phyloP scores from a whole-genome alignment of 2,329 filamentous ascomycete species.

The Claviceps monticola region DNA sequence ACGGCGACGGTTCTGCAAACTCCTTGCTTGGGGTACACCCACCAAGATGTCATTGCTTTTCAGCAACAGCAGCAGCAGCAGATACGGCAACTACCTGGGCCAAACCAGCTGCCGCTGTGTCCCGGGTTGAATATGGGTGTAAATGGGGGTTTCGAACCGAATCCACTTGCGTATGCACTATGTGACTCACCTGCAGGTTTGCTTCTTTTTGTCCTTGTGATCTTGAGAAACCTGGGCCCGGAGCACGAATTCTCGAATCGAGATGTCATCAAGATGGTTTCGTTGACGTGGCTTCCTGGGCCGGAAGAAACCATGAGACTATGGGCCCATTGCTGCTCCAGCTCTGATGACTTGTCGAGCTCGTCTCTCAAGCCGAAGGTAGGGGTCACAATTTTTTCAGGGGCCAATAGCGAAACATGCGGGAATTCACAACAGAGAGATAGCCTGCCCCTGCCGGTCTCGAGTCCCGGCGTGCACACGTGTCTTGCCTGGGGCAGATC shows the following conservation, averaged over 20 bases:
- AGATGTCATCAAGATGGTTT: conserved; percentile 46
- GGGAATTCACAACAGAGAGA: background rate
- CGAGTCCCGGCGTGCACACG: conserved; percentile 20
- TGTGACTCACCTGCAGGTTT: conserved; percentile 48
- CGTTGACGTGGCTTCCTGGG: conserved; percentile 52
- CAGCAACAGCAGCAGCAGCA: conserved; percentile 8
- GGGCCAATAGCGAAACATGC: conserved; percentile 15
- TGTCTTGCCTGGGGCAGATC: conserved; percentile 35
- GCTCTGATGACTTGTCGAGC: conserved; percentile 15
- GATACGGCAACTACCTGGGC: conserved; percentile 2
- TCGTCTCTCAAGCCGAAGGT: conserved; percentile 22
- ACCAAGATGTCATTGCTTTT: conserved; percentile 35
- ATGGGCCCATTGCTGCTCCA: conserved; percentile 31
- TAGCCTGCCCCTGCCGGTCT: conserved; percentile 11
- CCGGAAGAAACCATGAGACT: conserved; percentile 47
- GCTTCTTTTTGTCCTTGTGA: conserved; percentile 38
- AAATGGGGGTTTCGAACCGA: conserved; percentile 28
- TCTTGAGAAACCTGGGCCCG: conserved; percentile 27
- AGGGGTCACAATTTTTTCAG: conserved; percentile 33
- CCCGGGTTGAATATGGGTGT: conserved; percentile 16
- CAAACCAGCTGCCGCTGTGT: conserved; percentile 7
- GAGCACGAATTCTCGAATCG: conserved; percentile 28
- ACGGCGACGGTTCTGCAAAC: conserved; percentile 35
- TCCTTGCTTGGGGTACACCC: conserved; percentile 41
- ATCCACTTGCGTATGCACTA: conserved; percentile 44